Evolutionary conservation across 345 rosid species (phyloP).

Genomic region (Eucalyptus guilfoylei): DNA sequence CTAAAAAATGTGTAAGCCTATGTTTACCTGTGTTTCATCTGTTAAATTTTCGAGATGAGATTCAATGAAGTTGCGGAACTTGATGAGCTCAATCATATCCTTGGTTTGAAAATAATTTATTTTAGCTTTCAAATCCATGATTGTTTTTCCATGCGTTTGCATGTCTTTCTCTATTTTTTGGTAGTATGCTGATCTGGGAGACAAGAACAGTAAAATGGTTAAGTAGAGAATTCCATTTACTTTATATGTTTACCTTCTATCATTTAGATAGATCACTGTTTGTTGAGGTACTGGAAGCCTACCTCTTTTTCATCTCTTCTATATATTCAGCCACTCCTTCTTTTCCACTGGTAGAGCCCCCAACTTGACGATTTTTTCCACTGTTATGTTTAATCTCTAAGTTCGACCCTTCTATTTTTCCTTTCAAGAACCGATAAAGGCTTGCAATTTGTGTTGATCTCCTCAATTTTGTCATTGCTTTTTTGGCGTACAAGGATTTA

Average conservation of each 20-base stretch:
- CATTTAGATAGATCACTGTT: not conserved
- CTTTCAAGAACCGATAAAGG: slow-evolving; percentile 55
- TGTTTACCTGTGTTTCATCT: slow-evolving; percentile 76
- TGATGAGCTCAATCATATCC: slow-evolving; percentile 65
- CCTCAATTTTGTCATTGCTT: slow-evolving; percentile 60
- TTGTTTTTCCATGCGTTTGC: slow-evolving; percentile 42
- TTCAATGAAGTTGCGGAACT: slow-evolving; percentile 62
- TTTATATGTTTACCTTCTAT: not conserved
- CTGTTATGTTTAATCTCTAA: slow-evolving; percentile 5
- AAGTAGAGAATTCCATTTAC: not conserved
- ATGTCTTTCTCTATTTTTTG: slow-evolving; percentile 81
- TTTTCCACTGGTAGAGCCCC: slow-evolving; percentile 20
- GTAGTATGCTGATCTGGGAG: slow-evolving; percentile 74
- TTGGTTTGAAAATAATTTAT: slow-evolving; percentile 57
- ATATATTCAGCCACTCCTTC: slow-evolving; percentile 89
- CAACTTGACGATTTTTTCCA: slow-evolving; percentile 18
- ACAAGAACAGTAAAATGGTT: not conserved
- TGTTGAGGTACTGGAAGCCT: not conserved
- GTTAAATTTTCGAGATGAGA: slow-evolving; percentile 71
- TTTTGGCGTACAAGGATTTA: slow-evolving; percentile 49
- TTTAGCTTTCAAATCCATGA: slow-evolving; percentile 41
- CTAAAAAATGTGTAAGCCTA: not conserved
- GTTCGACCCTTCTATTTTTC: slow-evolving; percentile 57
- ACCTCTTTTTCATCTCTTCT: slow-evolving; percentile 88
- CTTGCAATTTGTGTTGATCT: slow-evolving; percentile 70